A percentile compares a stretch with the other conserved stretches of the same genome.
These are phyloP conservation scores for Petunia axillaris DNA, from an alignment of 257 asterid species.

Conservation along the genomic window DNA sequence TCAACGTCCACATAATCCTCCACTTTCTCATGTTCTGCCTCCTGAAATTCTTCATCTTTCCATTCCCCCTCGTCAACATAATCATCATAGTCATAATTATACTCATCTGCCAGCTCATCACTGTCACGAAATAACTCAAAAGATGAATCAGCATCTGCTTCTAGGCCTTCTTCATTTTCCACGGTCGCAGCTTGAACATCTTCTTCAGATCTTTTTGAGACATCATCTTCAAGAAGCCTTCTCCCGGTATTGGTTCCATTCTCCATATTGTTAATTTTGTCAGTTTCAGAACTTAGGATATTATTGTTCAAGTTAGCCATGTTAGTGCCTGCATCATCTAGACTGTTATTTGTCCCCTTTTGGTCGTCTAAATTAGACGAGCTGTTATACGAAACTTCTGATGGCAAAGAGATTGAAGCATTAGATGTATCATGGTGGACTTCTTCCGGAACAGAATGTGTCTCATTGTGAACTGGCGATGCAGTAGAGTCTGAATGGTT, in stretches of 20 bases:
- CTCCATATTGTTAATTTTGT: slow-evolving; percentile 44
- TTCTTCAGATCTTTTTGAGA: slow-evolving; percentile 39
- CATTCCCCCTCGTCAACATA: slow-evolving; percentile 79
- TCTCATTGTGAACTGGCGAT: slow-evolving; percentile 21
- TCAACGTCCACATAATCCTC: slow-evolving; percentile 90
- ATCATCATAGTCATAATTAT: slow-evolving; percentile 94
- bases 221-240: slow-evolving; percentile 77
- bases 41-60: slow-evolving; percentile 94
- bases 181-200: slow-evolving; percentile 72
- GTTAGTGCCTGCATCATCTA: slow-evolving; percentile 47
- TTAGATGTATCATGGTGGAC: slow-evolving; percentile 35
- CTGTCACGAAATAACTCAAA: slow-evolving; percentile 84
- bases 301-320: slow-evolving; percentile 50
- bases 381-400: slow-evolving; percentile 43
- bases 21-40: slow-evolving; percentile 77
- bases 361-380: slow-evolving; percentile 47
- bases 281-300: slow-evolving; percentile 53
- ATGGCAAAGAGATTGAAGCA: slow-evolving; percentile 29
- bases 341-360: slow-evolving; percentile 50
- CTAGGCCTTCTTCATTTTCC: slow-evolving; percentile 83
- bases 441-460: slow-evolving; percentile 21
- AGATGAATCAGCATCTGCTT: slow-evolving; percentile 90
- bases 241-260: slow-evolving; percentile 57
- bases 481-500: slow-evolving; percentile 17
- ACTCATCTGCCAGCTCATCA: slow-evolving; percentile 94